phyloP scores from a whole-genome alignment of 2,329 filamentous ascomycete genomes.

The Fusarium papillatum region DNA sequence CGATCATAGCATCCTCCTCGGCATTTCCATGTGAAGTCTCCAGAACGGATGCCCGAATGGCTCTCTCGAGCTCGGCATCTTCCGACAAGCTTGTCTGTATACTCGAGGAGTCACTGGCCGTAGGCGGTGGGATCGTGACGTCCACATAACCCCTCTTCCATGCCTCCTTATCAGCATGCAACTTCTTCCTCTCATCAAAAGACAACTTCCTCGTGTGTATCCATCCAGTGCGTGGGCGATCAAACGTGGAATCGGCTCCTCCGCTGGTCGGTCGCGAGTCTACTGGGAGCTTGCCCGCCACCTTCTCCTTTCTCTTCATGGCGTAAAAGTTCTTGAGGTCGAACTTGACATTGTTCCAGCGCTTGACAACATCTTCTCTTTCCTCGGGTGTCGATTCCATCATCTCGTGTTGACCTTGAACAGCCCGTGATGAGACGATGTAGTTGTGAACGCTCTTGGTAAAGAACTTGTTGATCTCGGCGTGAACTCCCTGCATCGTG shows the following conservation, averaged over 20 bases:
- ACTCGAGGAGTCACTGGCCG: constrained; percentile 27
- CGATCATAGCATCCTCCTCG: constrained; percentile 78
- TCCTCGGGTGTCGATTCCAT: constrained; percentile 68
- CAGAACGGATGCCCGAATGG: constrained; percentile 77
- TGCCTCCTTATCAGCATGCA: constrained; percentile 61
- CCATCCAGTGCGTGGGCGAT: constrained; percentile 60
- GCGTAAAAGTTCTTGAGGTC: constrained; percentile 73
- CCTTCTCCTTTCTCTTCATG: constrained; percentile 62
- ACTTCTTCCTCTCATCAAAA: constrained; percentile 64
- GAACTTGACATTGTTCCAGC: constrained; percentile 73
- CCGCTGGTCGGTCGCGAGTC: constrained; percentile 23
- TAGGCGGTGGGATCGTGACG: constrained; percentile 16
- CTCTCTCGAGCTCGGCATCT: constrained; percentile 77
- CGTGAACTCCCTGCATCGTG: constrained; percentile 85
- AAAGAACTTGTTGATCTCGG: constrained; percentile 80
- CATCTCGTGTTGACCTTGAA: constrained; percentile 80
- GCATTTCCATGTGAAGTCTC: constrained; percentile 79
- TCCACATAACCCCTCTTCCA: constrained; percentile 51
- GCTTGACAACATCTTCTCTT: constrained; percentile 71
- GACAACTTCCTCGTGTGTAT: constrained; percentile 61
- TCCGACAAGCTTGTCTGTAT: constrained; percentile 45
- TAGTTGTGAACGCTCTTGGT: constrained; percentile 82
- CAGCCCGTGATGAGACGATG: constrained; percentile 81
- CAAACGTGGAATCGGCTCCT: constrained; percentile 29
- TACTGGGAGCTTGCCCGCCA: constrained; percentile 50